Evolutionary conservation across 1,284 basidiomycete species (phyloP).

Genomic region (Bondarzewia mesenterica): DNA sequence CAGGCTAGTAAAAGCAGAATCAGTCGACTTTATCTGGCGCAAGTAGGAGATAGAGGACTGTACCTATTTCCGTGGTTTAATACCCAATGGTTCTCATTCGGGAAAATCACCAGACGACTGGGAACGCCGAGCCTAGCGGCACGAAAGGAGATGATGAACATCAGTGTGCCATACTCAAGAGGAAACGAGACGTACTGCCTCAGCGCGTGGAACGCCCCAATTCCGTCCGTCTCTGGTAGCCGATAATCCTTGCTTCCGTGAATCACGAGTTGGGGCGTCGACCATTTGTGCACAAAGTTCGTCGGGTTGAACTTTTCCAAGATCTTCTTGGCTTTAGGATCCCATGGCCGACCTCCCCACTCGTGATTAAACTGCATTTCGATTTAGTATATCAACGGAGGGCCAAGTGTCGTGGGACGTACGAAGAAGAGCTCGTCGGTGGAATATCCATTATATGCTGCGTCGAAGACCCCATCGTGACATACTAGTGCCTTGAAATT

Average conservation of each 20-base stretch:
- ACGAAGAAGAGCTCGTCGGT: slow-evolving; percentile 88
- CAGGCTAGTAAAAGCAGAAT: slow-evolving; percentile 31
- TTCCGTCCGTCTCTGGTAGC: slow-evolving; percentile 75
- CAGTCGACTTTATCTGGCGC: background rate
- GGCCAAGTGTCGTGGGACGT: slow-evolving; percentile 20
- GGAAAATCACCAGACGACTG: slow-evolving; percentile 82
- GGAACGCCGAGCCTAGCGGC: slow-evolving; percentile 59
- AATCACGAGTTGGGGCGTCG: slow-evolving; percentile 76
- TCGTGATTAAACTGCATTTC: slow-evolving; percentile 67
- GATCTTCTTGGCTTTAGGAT: slow-evolving; percentile 44
- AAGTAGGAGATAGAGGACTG: background rate
- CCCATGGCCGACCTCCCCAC: slow-evolving; percentile 78
- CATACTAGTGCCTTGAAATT: slow-evolving; percentile 85
- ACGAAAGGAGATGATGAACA: slow-evolving; percentile 12
- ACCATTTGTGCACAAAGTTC: slow-evolving; percentile 79
- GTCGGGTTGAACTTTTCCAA: slow-evolving; percentile 65
- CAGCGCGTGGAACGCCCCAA: slow-evolving; percentile 74
- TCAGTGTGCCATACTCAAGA: background rate
- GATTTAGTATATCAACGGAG: background rate
- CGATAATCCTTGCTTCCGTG: slow-evolving; percentile 86
- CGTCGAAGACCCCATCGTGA: slow-evolving; percentile 83
- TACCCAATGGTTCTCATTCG: slow-evolving; percentile 92
- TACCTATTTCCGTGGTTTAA: slow-evolving; percentile 68
- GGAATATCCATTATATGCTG: slow-evolving; percentile 65
- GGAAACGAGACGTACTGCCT: slow-evolving; percentile 50